phyloP scores from a whole-genome alignment of 1,284 basidiomycete species.

The Microbotryum saponariae region DNA sequence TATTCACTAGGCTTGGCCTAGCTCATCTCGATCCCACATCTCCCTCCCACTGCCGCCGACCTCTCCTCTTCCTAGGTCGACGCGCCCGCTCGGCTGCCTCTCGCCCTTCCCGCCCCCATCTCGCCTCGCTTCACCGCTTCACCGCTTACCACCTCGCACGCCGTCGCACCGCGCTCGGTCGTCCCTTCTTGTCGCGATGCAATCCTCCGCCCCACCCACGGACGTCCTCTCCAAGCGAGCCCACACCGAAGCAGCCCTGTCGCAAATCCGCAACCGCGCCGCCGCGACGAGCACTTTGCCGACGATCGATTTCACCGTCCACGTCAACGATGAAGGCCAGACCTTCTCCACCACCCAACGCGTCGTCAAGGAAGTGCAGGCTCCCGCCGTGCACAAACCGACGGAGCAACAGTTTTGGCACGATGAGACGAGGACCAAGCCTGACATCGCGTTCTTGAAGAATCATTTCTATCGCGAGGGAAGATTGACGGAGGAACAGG shows the following conservation, averaged over 20 bases:
- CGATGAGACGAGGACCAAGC: constrained; percentile 70
- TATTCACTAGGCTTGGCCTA: too few species aligned
- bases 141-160: too few species aligned
- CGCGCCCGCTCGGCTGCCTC: too few species aligned
- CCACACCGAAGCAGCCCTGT: constrained; percentile 20
- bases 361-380: constrained; percentile 67
- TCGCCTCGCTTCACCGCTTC: too few species aligned
- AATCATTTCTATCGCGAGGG: constrained; percentile 99
- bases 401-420: constrained; percentile 91
- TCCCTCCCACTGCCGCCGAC: too few species aligned
- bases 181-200: background rate
- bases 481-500: constrained; percentile 42
- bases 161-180: too few species aligned
- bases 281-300: constrained; percentile 8
- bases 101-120: too few species aligned
- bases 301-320: constrained; percentile 43
- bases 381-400: constrained; percentile 84
- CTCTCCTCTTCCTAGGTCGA: too few species aligned
- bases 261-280: constrained; percentile 16
- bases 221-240: background rate
- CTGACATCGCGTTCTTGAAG: constrained; percentile 95
- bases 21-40: too few species aligned
- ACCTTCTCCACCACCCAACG: constrained; percentile 43
- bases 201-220: background rate
- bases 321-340: constrained; percentile 44